phyloP scores from a whole-genome alignment of 306 rosid genomes.

The Calophaca sinica region DNA sequence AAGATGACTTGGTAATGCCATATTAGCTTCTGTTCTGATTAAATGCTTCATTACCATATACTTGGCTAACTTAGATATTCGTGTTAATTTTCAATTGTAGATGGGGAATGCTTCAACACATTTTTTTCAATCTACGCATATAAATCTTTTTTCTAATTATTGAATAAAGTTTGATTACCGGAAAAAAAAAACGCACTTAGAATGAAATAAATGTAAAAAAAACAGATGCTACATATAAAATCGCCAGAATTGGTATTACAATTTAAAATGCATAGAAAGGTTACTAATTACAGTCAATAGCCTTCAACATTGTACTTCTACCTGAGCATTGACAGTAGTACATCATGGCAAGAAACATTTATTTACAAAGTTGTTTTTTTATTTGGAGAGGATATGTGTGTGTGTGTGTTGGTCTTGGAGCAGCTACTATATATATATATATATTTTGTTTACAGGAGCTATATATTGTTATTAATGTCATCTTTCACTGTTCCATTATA shows the following conservation, averaged over 20 bases:
- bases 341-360: constrained; percentile 1
- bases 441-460: background rate
- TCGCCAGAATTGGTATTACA: too few species aligned
- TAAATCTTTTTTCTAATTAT: too few species aligned
- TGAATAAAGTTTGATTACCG: too few species aligned
- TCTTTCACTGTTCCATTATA: constrained; percentile 46
- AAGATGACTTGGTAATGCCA: too few species aligned
- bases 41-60: too few species aligned
- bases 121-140: too few species aligned
- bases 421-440: background rate
- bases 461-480: constrained; percentile 23
- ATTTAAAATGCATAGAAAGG: background rate
- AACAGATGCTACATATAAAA: background rate
- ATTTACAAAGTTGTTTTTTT: constrained; percentile 13
- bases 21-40: too few species aligned
- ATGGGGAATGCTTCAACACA: too few species aligned
- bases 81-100: too few species aligned
- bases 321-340: background rate
- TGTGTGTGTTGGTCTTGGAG: constrained; percentile 30
- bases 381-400: background rate
- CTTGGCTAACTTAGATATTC: too few species aligned
- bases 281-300: constrained; percentile 1
- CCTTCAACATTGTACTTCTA: constrained; percentile 28
- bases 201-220: constrained; percentile 9
- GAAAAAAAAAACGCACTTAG: too few species aligned